phyloP scores from a whole-genome alignment of 2,329 filamentous ascomycete genomes.

The Trichoderma breve region DNA sequence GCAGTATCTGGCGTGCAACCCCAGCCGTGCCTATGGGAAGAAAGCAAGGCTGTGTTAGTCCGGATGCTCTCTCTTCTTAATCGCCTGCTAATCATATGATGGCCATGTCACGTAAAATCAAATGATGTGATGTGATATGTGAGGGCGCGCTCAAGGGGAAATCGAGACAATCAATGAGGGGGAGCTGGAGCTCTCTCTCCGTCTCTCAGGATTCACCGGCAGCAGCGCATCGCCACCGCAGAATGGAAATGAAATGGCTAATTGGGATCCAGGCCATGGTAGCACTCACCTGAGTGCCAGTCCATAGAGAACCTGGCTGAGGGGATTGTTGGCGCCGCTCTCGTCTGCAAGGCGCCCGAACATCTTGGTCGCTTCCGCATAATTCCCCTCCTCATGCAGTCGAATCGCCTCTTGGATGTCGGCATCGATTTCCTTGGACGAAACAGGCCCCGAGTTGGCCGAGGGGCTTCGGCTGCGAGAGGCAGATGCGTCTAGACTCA shows the following conservation, averaged over 20 bases:
- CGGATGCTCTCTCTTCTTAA: neutral
- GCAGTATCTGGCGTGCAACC: slow-evolving; percentile 72
- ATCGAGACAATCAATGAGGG: neutral
- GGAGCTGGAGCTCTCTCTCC: neutral
- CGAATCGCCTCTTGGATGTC: slow-evolving; percentile 95
- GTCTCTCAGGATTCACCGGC: neutral
- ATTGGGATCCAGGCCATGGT: neutral
- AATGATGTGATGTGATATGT: slow-evolving; percentile 14
- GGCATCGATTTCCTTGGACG: slow-evolving; percentile 55
- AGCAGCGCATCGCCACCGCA: neutral
- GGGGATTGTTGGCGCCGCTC: slow-evolving; percentile 80
- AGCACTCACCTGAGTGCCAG: slow-evolving; percentile 74
- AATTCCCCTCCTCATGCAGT: slow-evolving; percentile 80
- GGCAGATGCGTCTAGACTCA: slow-evolving; percentile 25
- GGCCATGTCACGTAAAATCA: slow-evolving; percentile 13
- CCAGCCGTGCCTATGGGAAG: slow-evolving; percentile 75
- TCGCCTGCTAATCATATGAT: slow-evolving; percentile 15
- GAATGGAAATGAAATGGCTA: neutral
- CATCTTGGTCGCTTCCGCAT: slow-evolving; percentile 76
- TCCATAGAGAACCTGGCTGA: slow-evolving; percentile 94
- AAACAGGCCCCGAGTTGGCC: slow-evolving; percentile 35
- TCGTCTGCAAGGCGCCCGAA: slow-evolving; percentile 84
- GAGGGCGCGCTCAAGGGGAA: neutral
- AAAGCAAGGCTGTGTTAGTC: slow-evolving; percentile 11
- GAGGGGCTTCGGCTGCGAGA: slow-evolving; percentile 24